Evolutionary conservation across 192 early-diverging fungal genomes (phyloP).

Genomic region (Mortierella alpina): DNA sequence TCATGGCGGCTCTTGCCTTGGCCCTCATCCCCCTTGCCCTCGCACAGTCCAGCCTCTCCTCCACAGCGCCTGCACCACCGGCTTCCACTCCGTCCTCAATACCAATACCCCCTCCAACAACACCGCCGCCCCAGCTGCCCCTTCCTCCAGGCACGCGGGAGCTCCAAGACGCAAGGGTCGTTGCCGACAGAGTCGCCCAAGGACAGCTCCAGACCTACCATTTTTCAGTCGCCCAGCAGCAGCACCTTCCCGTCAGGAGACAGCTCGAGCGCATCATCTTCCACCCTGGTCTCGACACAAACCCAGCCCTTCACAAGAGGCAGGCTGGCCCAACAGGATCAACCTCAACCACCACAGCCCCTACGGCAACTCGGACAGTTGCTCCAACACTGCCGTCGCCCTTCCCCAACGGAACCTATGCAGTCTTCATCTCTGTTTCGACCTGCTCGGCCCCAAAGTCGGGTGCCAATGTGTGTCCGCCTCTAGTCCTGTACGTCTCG

Average conservation of each 20-base stretch:
- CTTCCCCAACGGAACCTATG: constrained; percentile 38
- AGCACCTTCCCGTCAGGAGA: constrained; percentile 26
- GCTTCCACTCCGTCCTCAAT: constrained; percentile 3
- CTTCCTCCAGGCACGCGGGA: constrained; percentile 46
- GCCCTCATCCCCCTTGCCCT: not conserved
- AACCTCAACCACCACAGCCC: not conserved
- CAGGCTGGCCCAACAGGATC: not conserved
- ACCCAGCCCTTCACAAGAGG: not conserved
- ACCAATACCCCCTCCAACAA: constrained; percentile 6
- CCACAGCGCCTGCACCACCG: not conserved
- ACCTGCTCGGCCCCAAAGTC: constrained; percentile 36
- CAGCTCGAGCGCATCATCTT: constrained; percentile 46
- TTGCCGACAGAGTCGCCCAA: constrained; percentile 36
- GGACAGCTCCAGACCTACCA: constrained; percentile 49
- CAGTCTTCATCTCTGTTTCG: constrained; percentile 46
- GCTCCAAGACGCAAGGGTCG: constrained; percentile 33
- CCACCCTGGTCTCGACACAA: constrained; percentile 9
- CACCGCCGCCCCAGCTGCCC: not conserved
- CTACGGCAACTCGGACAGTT: constrained; percentile 31
- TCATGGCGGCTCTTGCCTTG: not conserved
- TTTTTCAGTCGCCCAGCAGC: constrained; percentile 31
- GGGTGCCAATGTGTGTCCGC: constrained; percentile 10
- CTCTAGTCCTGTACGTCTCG: constrained; percentile 29
- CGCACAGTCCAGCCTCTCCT: not conserved
- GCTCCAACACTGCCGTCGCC: constrained; percentile 26